phyloP scores from a whole-genome alignment of 441 rosid genomes.

The Croton laevigatus region DNA sequence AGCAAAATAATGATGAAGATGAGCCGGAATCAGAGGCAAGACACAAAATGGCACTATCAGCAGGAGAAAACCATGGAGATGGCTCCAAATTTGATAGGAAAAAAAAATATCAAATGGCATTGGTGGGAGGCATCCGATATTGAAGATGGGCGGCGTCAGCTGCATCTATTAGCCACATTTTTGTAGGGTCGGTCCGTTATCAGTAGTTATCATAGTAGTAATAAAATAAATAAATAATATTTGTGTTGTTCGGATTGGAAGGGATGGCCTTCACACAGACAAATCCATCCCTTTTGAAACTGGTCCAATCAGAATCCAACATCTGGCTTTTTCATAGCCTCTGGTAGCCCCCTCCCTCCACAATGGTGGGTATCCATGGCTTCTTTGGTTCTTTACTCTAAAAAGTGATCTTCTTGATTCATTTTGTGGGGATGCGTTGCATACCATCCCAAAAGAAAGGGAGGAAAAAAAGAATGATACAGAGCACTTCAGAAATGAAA shows the following conservation, averaged over 20 bases:
- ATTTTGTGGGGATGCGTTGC: not conserved
- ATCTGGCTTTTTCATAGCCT: slow-evolving; percentile 24
- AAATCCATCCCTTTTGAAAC: not conserved
- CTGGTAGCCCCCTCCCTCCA: not conserved
- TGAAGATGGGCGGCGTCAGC: not conserved
- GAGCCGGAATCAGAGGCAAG: not conserved
- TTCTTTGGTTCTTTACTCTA: not conserved
- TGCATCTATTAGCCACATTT: slow-evolving; percentile 28
- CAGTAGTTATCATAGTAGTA: slow-evolving; percentile 6
- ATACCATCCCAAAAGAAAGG: too few species aligned
- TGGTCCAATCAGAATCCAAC: slow-evolving; percentile 15
- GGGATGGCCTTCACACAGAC: slow-evolving; percentile 11
- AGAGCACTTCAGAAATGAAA: too few species aligned
- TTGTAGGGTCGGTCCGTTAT: slow-evolving; percentile 25
- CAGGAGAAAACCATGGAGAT: not conserved
- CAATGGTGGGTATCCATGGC: not conserved
- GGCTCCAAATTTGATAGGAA: not conserved
- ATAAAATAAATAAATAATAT: not conserved
- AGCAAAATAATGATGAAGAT: too few species aligned
- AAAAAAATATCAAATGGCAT: not conserved
- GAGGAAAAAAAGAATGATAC: too few species aligned
- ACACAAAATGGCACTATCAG: not conserved
- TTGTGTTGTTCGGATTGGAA: not conserved
- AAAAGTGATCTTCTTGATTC: not conserved
- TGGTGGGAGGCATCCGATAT: not conserved